These are phyloP conservation scores for Aurifilum marmelostoma DNA, from an alignment of 2,329 filamentous ascomycete species.

Conservation along the genomic window DNA sequence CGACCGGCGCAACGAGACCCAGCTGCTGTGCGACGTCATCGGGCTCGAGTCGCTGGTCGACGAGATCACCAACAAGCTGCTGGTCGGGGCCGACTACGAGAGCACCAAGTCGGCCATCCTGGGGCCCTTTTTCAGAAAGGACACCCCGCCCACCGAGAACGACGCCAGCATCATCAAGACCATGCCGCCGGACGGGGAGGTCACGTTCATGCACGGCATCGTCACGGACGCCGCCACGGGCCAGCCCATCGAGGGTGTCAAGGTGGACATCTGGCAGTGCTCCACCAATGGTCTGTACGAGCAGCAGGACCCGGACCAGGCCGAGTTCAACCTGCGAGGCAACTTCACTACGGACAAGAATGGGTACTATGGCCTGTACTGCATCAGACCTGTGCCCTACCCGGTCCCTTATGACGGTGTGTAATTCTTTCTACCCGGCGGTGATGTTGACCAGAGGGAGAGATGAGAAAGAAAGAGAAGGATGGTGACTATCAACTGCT, in stretches of 20 bases:
- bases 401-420: conserved; percentile 34
- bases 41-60: conserved; percentile 79
- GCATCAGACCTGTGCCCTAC: conserved; percentile 55
- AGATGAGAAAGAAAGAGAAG: too few species aligned
- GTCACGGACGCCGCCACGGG: conserved; percentile 61
- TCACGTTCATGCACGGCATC: conserved; percentile 67
- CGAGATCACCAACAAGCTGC: conserved; percentile 71
- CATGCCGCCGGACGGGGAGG: conserved; percentile 52
- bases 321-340: conserved; percentile 67
- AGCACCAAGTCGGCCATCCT: conserved; percentile 77
- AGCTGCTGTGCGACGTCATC: conserved; percentile 73
- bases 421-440: not conserved
- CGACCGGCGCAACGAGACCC: conserved; percentile 72
- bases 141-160: conserved; percentile 71
- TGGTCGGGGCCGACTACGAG: conserved; percentile 50
- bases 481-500: too few species aligned
- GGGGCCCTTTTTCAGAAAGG: conserved; percentile 80
- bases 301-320: conserved; percentile 67
- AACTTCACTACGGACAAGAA: conserved; percentile 66
- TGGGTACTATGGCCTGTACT: conserved; percentile 63
- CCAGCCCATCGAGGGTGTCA: conserved; percentile 65
- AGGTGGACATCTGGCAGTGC: conserved; percentile 80
- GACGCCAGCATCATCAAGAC: conserved; percentile 67
- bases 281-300: conserved; percentile 71
- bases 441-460: too few species aligned